phyloP scores from a whole-genome alignment of 345 rosid genomes.

The Aethionema arabicum region DNA sequence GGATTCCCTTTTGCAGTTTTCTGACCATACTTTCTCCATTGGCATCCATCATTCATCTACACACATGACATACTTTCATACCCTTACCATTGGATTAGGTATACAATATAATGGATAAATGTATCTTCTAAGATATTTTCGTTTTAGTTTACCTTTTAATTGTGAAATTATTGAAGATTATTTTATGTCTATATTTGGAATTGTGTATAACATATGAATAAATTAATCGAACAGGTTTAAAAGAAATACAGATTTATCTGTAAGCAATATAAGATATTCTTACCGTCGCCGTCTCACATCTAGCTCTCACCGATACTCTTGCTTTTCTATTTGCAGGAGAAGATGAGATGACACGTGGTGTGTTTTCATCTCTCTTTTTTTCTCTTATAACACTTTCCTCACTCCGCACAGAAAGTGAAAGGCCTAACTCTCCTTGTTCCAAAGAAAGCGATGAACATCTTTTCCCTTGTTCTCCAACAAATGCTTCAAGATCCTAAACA shows the following conservation, averaged over 20 bases:
- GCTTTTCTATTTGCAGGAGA: conserved; percentile 51
- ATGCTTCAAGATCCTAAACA: conserved; percentile 30
- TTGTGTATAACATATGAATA: no score
- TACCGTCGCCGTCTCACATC: conserved; percentile 83
- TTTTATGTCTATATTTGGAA: no score
- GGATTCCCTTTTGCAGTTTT: conserved; percentile 94
- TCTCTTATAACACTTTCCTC: conserved; percentile 15
- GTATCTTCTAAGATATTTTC: no score
- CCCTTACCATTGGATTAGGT: no score
- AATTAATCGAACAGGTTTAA: no score
- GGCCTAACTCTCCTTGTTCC: conserved; percentile 31
- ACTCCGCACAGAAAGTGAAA: conserved; percentile 34
- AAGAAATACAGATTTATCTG: neutral
- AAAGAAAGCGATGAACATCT: conserved; percentile 8
- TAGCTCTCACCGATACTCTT: conserved; percentile 80
- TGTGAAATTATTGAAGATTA: no score
- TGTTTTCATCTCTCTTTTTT: conserved; percentile 21
- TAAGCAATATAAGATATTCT: neutral
- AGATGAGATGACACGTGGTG: conserved; percentile 25
- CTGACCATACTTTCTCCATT: conserved; percentile 97
- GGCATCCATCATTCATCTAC: conserved; percentile 91
- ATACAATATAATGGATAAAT: no score
- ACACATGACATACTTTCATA: neutral
- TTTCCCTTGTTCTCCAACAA: conserved; percentile 28
- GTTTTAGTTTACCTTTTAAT: no score